phyloP scores from a whole-genome alignment of 176 grass and related monocot species.

The Poa annua region DNA sequence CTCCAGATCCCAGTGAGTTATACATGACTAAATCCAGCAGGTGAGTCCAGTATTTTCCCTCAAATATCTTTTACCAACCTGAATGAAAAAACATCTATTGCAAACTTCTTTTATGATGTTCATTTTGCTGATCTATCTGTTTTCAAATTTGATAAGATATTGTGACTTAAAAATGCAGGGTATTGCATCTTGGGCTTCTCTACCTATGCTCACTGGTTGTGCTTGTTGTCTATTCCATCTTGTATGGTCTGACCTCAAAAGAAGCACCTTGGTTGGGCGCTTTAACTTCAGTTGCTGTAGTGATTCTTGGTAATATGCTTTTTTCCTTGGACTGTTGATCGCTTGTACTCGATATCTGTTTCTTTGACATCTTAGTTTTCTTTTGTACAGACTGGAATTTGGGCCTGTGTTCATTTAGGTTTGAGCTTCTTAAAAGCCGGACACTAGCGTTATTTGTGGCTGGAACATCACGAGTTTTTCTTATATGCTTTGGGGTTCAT shows the following conservation, averaged over 20 bases:
- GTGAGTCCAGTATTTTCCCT: constrained; percentile 47
- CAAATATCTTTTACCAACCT: neutral
- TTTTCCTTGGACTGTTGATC: constrained; percentile 31
- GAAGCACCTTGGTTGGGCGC: constrained; percentile 92
- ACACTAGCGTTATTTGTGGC: constrained; percentile 79
- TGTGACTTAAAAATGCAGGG: constrained; percentile 53
- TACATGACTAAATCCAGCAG: constrained; percentile 92
- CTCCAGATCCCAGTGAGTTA: constrained; percentile 94
- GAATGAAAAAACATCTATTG: neutral
- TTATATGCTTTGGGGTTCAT: constrained; percentile 98
- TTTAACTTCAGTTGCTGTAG: constrained; percentile 88
- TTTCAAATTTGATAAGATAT: constrained; percentile 44
- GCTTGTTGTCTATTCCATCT: constrained; percentile 83
- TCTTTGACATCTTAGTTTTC: constrained; percentile 41
- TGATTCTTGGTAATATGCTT: constrained; percentile 90
- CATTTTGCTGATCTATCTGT: constrained; percentile 30
- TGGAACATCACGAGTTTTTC: constrained; percentile 92
- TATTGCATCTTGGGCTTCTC: constrained; percentile 84
- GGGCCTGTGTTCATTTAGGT: constrained; percentile 86
- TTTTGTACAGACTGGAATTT: constrained; percentile 93
- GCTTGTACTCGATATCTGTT: constrained; percentile 25
- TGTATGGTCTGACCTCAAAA: constrained; percentile 93
- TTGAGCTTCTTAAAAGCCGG: constrained; percentile 94
- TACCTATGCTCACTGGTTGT: constrained; percentile 79
- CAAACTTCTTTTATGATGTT: constrained; percentile 27